phyloP scores from a whole-genome alignment of 2,329 filamentous ascomycete species.

The Arthrobotrys iridis region DNA sequence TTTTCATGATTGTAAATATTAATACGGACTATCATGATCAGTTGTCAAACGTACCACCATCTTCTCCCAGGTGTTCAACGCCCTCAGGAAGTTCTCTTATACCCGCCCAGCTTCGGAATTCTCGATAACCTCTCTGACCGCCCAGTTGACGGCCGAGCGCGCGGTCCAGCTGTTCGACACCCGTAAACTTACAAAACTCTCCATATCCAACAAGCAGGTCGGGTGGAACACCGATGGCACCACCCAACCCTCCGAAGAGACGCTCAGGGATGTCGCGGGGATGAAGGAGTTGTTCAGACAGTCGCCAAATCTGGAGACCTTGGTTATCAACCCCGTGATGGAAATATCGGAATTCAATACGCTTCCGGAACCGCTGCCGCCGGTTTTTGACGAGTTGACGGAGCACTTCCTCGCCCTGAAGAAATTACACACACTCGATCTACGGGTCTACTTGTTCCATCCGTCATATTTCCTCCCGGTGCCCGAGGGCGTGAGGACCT shows the following conservation, averaged over 20 bases:
- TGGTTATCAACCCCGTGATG: background rate
- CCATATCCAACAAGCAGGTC: background rate
- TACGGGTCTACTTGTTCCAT: background rate
- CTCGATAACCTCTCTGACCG: background rate
- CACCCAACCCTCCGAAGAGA: background rate
- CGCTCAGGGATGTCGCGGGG: background rate
- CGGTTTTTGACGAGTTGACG: background rate
- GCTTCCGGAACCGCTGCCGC: background rate
- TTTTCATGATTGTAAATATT: no score
- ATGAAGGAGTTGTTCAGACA: background rate
- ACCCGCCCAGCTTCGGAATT: conserved; percentile 5
- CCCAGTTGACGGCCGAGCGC: background rate
- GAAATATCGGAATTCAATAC: background rate
- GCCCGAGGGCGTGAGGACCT: background rate
- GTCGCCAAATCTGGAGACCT: background rate
- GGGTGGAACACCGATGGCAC: background rate
- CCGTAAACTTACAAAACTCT: background rate
- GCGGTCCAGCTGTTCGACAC: background rate
- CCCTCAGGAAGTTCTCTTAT: background rate
- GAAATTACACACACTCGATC: background rate
- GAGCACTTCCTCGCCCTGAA: background rate
- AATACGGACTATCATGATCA: no score
- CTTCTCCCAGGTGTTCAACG: background rate
- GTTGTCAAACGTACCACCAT: no score
- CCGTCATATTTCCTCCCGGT: conserved; percentile 8